phyloP scores from a whole-genome alignment of 2,329 filamentous ascomycete genomes.

The Aspergillus oerlinghausenensis region DNA sequence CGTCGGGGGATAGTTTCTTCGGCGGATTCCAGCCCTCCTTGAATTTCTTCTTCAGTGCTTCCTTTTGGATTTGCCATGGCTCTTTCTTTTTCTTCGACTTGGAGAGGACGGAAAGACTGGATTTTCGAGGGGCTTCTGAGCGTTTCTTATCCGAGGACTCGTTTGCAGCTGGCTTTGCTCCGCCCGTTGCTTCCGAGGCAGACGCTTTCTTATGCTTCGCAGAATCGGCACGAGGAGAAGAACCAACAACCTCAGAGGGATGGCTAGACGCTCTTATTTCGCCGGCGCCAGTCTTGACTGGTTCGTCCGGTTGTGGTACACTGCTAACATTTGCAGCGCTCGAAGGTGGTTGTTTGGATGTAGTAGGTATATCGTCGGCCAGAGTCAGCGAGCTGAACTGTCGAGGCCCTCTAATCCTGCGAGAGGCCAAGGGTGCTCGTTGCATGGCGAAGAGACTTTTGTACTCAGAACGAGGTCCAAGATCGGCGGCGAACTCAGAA shows the following conservation, averaged over 20 bases:
- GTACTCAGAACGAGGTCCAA: conserved; percentile 5
- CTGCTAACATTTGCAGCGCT: not conserved
- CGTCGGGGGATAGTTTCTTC: conserved; percentile 87
- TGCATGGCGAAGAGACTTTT: conserved; percentile 2
- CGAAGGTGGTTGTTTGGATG: not conserved
- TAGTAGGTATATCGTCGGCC: not conserved
- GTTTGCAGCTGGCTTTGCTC: not conserved
- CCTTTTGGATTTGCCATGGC: conserved; percentile 72
- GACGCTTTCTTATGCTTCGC: not conserved
- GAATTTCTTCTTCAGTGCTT: conserved; percentile 71
- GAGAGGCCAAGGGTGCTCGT: conserved; percentile 3
- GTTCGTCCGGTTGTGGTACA: not conserved
- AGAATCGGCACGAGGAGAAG: not conserved
- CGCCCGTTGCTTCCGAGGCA: not conserved
- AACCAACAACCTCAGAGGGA: not conserved
- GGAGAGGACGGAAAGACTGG: not conserved
- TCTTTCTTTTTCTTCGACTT: conserved; percentile 38
- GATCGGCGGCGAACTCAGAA: conserved; percentile 16
- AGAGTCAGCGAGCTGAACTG: conserved; percentile 3
- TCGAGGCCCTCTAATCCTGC: conserved; percentile 1
- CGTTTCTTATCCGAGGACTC: not conserved
- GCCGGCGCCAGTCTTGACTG: not conserved
- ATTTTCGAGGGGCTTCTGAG: not conserved
- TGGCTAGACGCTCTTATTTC: not conserved
- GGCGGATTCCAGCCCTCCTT: conserved; percentile 71